Base-by-base conservation (phyloP, 129 eudicot genomes). In the Escallonia rubra region DNA sequence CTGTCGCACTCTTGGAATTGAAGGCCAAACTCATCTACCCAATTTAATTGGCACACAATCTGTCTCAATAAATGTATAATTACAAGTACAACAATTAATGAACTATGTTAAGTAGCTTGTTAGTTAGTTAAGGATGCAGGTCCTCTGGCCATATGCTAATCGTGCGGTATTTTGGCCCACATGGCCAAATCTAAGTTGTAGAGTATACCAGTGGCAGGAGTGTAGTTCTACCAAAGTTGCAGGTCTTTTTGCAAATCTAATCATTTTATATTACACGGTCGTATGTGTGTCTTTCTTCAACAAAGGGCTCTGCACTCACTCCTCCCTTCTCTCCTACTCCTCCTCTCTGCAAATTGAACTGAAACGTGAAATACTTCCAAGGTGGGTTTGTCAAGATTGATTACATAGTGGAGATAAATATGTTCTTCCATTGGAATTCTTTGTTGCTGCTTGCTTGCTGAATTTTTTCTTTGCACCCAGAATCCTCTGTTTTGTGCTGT, bases 331-430 rank as follows among this genome's bases (percentile, higher is more conserved):
- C 63, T 67, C 48, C 11, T 10, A 4, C 6, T 64, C 14, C 63
- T 38, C 14, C 11, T 6, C 16, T 11, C 67, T 47, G 16, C 66
- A 47, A 9, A 16, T 72, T 57, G 64, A 49, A 56, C 10, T 23
- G 65, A 72, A 72, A 14, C 43, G 4, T 63, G 59, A 66, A 40
- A 54, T 73, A 42, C 60, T 59, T 59, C 57, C 39, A 34, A 59
- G 66, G 59, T 73, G 61, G 52, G 70, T 72, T 42, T 9, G 70
- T 6, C 53, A 15, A 64, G 2, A 53, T 57, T 67, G 52, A 53
- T 67, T 67, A n/a, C 2, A 45, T 39, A 34, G 40, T 42, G 64
- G 46, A 6, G 10, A 16, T 39, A 14, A 39, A 60, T 4, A 10
- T 41, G 8, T 59, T 40, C 40, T 23, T 13, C 3, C 49, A 52